Conservation (phyloP, 345 rosid genomes). For the Populus tremula region DNA sequence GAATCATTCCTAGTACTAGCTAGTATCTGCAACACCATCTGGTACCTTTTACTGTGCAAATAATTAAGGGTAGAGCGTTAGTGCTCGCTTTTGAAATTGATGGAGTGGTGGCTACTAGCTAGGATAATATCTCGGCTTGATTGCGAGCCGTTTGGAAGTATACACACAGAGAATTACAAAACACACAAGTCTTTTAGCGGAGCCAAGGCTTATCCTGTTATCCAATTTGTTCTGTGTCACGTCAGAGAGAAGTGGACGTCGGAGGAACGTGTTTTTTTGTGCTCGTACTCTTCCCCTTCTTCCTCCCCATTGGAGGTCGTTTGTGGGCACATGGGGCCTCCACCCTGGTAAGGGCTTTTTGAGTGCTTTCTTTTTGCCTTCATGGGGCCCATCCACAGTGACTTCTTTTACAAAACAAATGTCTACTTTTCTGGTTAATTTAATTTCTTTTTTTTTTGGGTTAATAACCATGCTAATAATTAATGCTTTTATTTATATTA, state of each 20-base stretch:
- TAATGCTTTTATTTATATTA: neutral
- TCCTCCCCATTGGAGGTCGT: slow-evolving; percentile 1
- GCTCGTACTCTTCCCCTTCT: neutral
- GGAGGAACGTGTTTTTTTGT: slow-evolving; percentile 14
- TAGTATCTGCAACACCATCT: neutral
- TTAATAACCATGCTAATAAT: slow-evolving; percentile 12
- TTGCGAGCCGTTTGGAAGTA: slow-evolving; percentile 3
- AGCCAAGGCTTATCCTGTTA: slow-evolving; percentile 27
- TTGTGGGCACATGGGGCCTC: slow-evolving; percentile 29
- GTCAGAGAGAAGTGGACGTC: slow-evolving; percentile 23
- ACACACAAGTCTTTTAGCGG: slow-evolving; percentile 2
- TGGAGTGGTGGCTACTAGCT: neutral
- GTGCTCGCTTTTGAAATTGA: neutral
- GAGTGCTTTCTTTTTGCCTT: slow-evolving; percentile 21
- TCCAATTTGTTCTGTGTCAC: slow-evolving; percentile 4
- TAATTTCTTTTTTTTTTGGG: neutral
- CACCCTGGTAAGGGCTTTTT: slow-evolving; percentile 22
- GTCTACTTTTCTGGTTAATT: neutral
- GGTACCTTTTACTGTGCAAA: neutral
- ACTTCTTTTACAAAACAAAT: slow-evolving; percentile 1
- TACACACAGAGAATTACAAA: slow-evolving; percentile 7
- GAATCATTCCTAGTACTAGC: neutral
- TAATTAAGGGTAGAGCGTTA: neutral
- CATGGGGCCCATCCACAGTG: slow-evolving; percentile 18
- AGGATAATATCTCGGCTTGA: neutral